A percentile compares a stretch with the other conserved stretches of the same genome.
Conservation (phyloP, 768 basidiomycete genomes). For the Boletus reticulatus region DNA sequence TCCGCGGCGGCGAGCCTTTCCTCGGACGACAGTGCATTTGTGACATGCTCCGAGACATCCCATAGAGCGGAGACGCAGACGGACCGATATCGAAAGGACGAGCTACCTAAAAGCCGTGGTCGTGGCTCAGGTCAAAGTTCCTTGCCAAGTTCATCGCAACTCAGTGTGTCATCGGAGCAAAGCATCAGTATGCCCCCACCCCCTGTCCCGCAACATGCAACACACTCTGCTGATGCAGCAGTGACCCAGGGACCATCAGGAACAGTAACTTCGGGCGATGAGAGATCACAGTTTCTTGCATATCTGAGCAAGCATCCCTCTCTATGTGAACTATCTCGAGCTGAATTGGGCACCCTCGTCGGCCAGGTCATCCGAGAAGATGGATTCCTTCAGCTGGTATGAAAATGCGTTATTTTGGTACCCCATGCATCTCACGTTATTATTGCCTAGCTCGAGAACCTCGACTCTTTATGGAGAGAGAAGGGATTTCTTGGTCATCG, state of each 20-base stretch:
- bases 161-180: constrained; percentile 24
- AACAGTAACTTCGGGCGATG: constrained; percentile 1
- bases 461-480: constrained; percentile 53
- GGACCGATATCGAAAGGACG: background rate
- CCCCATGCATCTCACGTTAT: constrained; percentile 11
- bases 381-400: constrained; percentile 72
- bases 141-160: constrained; percentile 34
- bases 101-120: background rate
- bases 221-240: constrained; percentile 3
- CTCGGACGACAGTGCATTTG: constrained; percentile 29
- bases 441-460: constrained; percentile 45
- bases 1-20: constrained; percentile 11
- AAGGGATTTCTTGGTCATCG: constrained; percentile 37
- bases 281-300: constrained; percentile 29
- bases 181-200: constrained; percentile 31
- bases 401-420: background rate
- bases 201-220: constrained; percentile 22
- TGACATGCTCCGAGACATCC: constrained; percentile 28
- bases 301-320: constrained; percentile 44
- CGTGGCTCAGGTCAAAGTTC: constrained; percentile 13
- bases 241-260: constrained; percentile 5
- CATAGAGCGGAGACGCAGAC: constrained; percentile 2
- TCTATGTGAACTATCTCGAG: constrained; percentile 52
- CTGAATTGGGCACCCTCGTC: constrained; percentile 55
- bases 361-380: constrained; percentile 68